Conservation (phyloP, 108 stramenopile species). For the Cyclotella sp. region DNA sequence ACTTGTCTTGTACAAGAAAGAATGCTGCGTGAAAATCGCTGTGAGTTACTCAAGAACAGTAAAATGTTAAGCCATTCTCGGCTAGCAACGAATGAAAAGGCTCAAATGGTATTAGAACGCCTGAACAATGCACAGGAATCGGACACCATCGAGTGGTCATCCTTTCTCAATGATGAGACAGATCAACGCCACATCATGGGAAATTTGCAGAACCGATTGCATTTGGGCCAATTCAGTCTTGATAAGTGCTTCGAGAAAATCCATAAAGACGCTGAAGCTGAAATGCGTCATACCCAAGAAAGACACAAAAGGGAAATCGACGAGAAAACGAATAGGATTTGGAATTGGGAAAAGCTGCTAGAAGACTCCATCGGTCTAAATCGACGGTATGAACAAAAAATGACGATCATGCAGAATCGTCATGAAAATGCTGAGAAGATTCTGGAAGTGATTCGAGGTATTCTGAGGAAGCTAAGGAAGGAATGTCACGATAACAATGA, state of each 20-base stretch:
- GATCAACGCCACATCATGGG: slow-evolving; percentile 44
- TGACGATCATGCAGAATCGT: slow-evolving; percentile 35
- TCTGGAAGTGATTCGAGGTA: slow-evolving; percentile 21
- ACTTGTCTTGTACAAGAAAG: slow-evolving; percentile 49
- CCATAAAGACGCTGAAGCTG: slow-evolving; percentile 19
- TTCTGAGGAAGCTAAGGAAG: slow-evolving; percentile 16
- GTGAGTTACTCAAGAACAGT: slow-evolving; percentile 33
- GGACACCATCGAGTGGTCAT: slow-evolving; percentile 45
- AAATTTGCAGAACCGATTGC: slow-evolving; percentile 49
- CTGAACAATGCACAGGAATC: slow-evolving; percentile 36
- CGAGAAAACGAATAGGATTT: slow-evolving; percentile 22
- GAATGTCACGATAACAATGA: slow-evolving; percentile 27
- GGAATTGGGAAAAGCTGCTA: slow-evolving; percentile 33
- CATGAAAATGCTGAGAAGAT: slow-evolving; percentile 21
- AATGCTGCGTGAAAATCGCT: slow-evolving; percentile 31
- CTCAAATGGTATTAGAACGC: slow-evolving; percentile 29
- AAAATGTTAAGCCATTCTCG: slow-evolving; percentile 7
- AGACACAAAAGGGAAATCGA: slow-evolving; percentile 25
- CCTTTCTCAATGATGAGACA: slow-evolving; percentile 27
- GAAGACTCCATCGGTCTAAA: slow-evolving; percentile 16
- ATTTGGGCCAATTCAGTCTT: slow-evolving; percentile 51
- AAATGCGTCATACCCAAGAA: slow-evolving; percentile 33
- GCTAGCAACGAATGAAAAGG: slow-evolving; percentile 30
- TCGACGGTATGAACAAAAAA: slow-evolving; percentile 46
- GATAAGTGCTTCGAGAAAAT: slow-evolving; percentile 42